Evolutionary conservation across 805 yeast species (phyloP), one percentile per base, ranked within the genome.

Genomic region (Scheffersomyces spartinae): DNA sequence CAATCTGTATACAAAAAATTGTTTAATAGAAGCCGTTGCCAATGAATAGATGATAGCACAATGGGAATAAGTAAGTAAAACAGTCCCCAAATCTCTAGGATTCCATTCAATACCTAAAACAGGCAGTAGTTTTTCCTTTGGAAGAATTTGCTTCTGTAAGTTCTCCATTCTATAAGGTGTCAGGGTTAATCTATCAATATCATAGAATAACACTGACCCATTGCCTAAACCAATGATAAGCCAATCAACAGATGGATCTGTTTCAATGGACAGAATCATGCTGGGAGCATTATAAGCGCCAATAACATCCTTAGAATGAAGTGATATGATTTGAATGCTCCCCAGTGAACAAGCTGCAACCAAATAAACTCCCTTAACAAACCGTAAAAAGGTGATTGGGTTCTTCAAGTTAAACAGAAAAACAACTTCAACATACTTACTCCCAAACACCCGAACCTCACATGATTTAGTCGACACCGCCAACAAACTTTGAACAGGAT

Each of bases 161-260:
- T 81, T 82, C 26, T 71, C 78, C 13, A 91, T 58, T 27, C 74
- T 64, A 31, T 71, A 63, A 2, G 78, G 74, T 0, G 95, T 69
- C 35, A 74, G 48, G 15, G 45, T 40, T 17, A 86, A 80, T 18
- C 93, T 62, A 43, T 85, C 96, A 10, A 88, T 74, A 47, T 91
- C 95, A 43, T 67, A 88, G 6, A 77, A 74, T 16, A 72, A 49
- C 2, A 80, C 51, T 3, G 70, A 48, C 2, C 98, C 98, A 46
- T 74, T 84, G 24, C 71, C 66, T 26, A 83, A 55, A 3, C 97
- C 98, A 12, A 88, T 41, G 23, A 78, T 62, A 9, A 88, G 52
- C 83, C 91, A 91, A 49, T 86, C 96, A 35, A 91, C 48, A 0
- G 93, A 66, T 2, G 96, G 95, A 42, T 91, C 98, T 1, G 79